Percentiles rank a stretch among this genome's conserved stretches.
phyloP scores from a whole-genome alignment of 352 stramenopile genomes.

The Aphanomyces stellatus region DNA sequence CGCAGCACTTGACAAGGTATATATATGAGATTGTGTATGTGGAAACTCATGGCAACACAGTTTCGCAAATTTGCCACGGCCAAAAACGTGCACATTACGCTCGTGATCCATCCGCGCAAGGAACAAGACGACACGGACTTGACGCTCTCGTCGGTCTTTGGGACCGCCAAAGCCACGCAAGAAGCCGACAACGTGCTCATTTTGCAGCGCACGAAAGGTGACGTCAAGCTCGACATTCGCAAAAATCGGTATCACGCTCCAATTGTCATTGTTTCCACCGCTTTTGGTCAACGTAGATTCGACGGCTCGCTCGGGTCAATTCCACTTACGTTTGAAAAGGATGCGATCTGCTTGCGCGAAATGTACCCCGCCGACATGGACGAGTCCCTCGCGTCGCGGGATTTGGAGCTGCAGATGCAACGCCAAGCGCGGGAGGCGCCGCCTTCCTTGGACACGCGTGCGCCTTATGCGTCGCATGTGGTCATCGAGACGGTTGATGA shows the following conservation, averaged over 20 bases:
- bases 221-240: conserved; percentile 94
- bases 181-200: conserved; percentile 99
- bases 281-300: conserved; percentile 31
- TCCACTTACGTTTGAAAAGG: conserved; percentile 71
- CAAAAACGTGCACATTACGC: conserved; percentile 96
- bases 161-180: conserved; percentile 98
- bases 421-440: conserved; percentile 5
- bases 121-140: conserved; percentile 91
- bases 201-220: conserved; percentile 83
- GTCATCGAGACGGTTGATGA: too few species aligned
- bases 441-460: too few species aligned
- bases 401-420: conserved; percentile 70
- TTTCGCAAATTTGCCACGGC: conserved; percentile 95
- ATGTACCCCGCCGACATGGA: conserved; percentile 55
- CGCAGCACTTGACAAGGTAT: conserved; percentile 88
- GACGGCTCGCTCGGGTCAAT: conserved; percentile 87
- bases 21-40: conserved; percentile 16
- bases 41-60: background rate
- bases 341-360: conserved; percentile 56
- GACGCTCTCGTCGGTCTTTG: conserved; percentile 95
- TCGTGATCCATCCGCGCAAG: conserved; percentile 99
- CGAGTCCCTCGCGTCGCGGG: conserved; percentile 54
- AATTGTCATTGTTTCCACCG: background rate
- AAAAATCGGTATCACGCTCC: conserved; percentile 76
- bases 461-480: too few species aligned